Percentiles rank a stretch among this genome's conserved stretches.
Evolutionary conservation across 1,284 basidiomycete genomes (phyloP).

Genomic region (Austroboletus niveus): DNA sequence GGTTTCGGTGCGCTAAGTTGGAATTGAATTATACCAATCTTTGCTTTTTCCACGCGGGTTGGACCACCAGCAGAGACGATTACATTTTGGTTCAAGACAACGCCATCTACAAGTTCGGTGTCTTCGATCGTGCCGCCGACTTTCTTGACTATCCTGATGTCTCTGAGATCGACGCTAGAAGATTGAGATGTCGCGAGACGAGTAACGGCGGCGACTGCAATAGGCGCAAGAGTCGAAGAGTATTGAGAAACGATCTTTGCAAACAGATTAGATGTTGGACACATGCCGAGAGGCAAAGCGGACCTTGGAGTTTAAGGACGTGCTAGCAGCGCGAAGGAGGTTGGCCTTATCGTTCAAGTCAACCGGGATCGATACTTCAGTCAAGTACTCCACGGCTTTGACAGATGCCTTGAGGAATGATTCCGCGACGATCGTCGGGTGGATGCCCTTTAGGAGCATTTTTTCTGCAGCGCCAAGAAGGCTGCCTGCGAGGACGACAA

Average conservation of each 20-base stretch:
- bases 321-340: constrained; percentile 90
- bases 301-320: constrained; percentile 95
- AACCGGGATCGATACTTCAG: constrained; percentile 91
- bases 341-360: constrained; percentile 88
- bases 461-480: constrained; percentile 95
- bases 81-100: constrained; percentile 96
- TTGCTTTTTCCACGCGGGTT: constrained; percentile 96
- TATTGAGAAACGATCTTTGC: constrained; percentile 97
- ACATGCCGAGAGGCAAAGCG: constrained; percentile 6
- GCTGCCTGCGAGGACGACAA: constrained; percentile 95
- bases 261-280: constrained; percentile 9
- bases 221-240: constrained; percentile 94
- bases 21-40: constrained; percentile 98
- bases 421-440: constrained; percentile 97
- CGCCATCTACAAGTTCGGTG: constrained; percentile 94
- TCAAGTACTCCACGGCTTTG: constrained; percentile 94
- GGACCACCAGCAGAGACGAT: constrained; percentile 90
- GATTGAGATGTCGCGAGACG: constrained; percentile 84
- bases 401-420: constrained; percentile 90
- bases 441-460: constrained; percentile 95
- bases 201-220: constrained; percentile 95
- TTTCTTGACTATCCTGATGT: constrained; percentile 97
- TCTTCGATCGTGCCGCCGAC: constrained; percentile 99
- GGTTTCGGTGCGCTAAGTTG: constrained; percentile 98
- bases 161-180: constrained; percentile 93